These are phyloP conservation scores for Volvox africanus DNA, from an alignment of 139 green algal genomes.

Conservation along the genomic window DNA sequence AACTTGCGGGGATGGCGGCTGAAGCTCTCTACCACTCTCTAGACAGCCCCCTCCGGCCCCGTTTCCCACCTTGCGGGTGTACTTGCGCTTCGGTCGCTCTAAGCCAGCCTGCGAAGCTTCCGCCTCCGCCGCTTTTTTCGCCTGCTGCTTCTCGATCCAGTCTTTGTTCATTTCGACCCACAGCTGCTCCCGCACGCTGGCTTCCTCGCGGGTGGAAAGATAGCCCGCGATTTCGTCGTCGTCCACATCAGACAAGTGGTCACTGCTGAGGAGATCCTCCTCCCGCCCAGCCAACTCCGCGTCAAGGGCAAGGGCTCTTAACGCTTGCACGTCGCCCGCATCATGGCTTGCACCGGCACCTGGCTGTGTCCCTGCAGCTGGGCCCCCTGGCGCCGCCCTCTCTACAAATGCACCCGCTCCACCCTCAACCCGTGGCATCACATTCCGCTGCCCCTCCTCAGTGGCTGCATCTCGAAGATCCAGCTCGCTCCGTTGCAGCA, in stretches of 20 bases:
- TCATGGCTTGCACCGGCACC: neutral
- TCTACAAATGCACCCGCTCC: neutral
- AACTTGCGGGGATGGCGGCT: too few species aligned
- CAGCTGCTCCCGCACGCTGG: slow-evolving; percentile 68
- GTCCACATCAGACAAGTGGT: slow-evolving; percentile 66
- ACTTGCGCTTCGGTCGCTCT: slow-evolving; percentile 32
- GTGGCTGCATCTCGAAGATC: neutral
- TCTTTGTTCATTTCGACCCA: slow-evolving; percentile 81
- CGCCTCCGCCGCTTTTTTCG: slow-evolving; percentile 37
- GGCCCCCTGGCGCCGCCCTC: neutral
- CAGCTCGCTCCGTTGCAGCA: neutral
- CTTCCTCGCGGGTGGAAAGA: slow-evolving; percentile 73
- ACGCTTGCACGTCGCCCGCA: too few species aligned
- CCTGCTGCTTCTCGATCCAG: slow-evolving; percentile 63
- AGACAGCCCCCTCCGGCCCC: neutral
- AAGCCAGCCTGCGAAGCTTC: neutral
- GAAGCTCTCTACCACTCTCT: too few species aligned
- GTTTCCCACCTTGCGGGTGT: slow-evolving; percentile 16
- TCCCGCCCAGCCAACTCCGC: neutral
- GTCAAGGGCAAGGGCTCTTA: too few species aligned
- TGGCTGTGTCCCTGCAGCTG: neutral
- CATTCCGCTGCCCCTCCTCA: neutral
- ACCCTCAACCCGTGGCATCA: too few species aligned
- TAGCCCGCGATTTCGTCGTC: slow-evolving; percentile 72
- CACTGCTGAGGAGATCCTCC: neutral